Evolutionary conservation across 176 grass and related monocot genomes (phyloP), one percentile per base, ranked within the genome.

Genomic region (Bolboschoenus planiculmis): DNA sequence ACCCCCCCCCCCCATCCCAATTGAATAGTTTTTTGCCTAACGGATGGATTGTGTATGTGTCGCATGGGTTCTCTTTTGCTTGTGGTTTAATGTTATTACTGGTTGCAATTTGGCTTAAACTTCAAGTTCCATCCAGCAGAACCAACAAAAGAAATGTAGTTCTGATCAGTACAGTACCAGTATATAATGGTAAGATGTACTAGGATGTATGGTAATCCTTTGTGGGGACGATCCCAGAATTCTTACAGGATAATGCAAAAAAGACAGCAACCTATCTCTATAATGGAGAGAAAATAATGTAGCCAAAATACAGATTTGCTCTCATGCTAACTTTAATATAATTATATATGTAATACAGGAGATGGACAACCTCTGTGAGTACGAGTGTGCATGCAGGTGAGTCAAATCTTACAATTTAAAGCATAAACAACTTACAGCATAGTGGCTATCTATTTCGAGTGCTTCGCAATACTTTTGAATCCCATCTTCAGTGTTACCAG

Each of bases 391-490:
- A 29, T 50, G 1, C 43, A 81, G 18, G 66, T 77, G 78, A 42
- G 26, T 56, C 31, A 62, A 31, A 56, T 56, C 36, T 5, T 55
- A 10, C 63, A 61, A 67, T 70, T 35, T 74, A 78, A 83, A 70
- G 29, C 68, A 73, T 50, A 59, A 77, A 31, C 27, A 80, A 76
- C 76, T 77, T 93, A 99, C 97, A 80, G 93, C 93, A 23, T 99
- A 99, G 85, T 99, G 93, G 54, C 76, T 86, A 82, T 99, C 97
- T 70, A 91, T 87, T 83, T 99, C 91, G 8, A 99, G 86, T 57
- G 97, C 97, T 88, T 99, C 97, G 7, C 88, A 91, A 78, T 99
- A 99, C 78, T 99, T 99, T 81, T 99, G 87, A 90, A 99, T 99
- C 42, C 93, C 97, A 26, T 93, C 97, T 76, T 99, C 93, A 51